Percentiles rank a stretch among this genome's conserved stretches.
phyloP scores from a whole-genome alignment of 2,329 filamentous ascomycete species.

The Colletotrichum endophyticum region DNA sequence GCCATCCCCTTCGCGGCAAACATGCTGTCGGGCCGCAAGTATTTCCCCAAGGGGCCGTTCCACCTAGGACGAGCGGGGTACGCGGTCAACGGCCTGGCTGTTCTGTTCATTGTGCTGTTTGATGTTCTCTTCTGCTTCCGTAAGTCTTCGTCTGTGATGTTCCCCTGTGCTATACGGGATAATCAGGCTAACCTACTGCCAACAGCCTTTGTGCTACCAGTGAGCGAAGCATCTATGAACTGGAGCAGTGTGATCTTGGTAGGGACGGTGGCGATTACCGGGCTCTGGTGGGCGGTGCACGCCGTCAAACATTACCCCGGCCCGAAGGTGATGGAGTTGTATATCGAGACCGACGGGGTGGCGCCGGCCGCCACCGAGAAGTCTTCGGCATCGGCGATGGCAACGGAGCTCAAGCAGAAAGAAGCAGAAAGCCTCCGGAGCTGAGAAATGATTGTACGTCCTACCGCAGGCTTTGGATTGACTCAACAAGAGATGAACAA shows the following conservation, averaged over 20 bases:
- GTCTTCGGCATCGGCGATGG: slow-evolving; percentile 12
- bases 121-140: slow-evolving; percentile 67
- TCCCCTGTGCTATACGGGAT: too few relatives aligned
- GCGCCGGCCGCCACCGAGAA: not conserved
- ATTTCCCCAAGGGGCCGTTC: slow-evolving; percentile 58
- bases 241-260: slow-evolving; percentile 60
- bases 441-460: not conserved
- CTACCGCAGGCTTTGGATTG: not conserved
- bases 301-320: slow-evolving; percentile 53
- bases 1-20: slow-evolving; percentile 55
- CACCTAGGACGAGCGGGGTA: slow-evolving; percentile 56
- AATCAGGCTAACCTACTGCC: not conserved
- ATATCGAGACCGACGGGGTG: slow-evolving; percentile 37
- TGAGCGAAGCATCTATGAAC: slow-evolving; percentile 48
- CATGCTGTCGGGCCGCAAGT: slow-evolving; percentile 52
- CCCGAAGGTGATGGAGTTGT: slow-evolving; percentile 52
- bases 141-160: slow-evolving; percentile 33
- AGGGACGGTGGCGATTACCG: slow-evolving; percentile 50
- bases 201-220: slow-evolving; percentile 46
- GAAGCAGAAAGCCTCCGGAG: not conserved
- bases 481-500: not conserved
- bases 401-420: not conserved
- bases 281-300: slow-evolving; percentile 55
- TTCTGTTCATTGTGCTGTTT: slow-evolving; percentile 59
- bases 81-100: slow-evolving; percentile 52